Conservation (phyloP, 1,284 basidiomycete species). For the Phlebopus sp. region DNA sequence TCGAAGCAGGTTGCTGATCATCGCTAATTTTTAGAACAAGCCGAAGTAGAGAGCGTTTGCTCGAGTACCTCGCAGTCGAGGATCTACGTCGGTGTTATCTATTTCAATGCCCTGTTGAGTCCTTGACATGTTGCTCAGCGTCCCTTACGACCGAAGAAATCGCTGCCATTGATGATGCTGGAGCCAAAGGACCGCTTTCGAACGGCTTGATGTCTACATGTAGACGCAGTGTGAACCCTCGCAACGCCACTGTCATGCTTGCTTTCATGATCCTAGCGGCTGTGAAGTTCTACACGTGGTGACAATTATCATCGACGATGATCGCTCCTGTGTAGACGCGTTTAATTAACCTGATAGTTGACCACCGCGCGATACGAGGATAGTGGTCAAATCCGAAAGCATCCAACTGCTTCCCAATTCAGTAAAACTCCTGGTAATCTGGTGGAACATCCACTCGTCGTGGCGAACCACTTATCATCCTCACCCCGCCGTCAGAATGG, state of each 20-base stretch:
- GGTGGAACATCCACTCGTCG: slow-evolving; percentile 1
- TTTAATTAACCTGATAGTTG: not conserved
- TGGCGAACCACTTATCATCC: not conserved
- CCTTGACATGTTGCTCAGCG: slow-evolving; percentile 12
- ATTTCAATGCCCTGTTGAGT: not conserved
- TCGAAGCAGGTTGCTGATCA: not conserved
- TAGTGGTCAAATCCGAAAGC: too few species aligned
- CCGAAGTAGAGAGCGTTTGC: slow-evolving; percentile 49
- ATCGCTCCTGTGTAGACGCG: too few species aligned
- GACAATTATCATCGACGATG: too few species aligned
- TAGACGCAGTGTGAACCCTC: not conserved
- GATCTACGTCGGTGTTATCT: slow-evolving; percentile 39
- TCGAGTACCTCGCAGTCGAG: slow-evolving; percentile 53
- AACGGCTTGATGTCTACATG: not conserved
- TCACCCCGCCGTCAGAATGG: not conserved
- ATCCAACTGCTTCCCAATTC: not conserved
- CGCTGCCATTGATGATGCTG: slow-evolving; percentile 41
- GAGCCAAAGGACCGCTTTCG: slow-evolving; percentile 28
- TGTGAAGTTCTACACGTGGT: not conserved
- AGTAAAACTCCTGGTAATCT: slow-evolving; percentile 2
- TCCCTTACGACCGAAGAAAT: slow-evolving; percentile 40
- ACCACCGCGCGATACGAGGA: not conserved
- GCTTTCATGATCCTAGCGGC: not conserved
- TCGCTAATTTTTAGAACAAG: slow-evolving; percentile 40
- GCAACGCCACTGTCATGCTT: not conserved